phyloP scores from a whole-genome alignment of 2,329 filamentous ascomycete species.

The Penicillium palitans region DNA sequence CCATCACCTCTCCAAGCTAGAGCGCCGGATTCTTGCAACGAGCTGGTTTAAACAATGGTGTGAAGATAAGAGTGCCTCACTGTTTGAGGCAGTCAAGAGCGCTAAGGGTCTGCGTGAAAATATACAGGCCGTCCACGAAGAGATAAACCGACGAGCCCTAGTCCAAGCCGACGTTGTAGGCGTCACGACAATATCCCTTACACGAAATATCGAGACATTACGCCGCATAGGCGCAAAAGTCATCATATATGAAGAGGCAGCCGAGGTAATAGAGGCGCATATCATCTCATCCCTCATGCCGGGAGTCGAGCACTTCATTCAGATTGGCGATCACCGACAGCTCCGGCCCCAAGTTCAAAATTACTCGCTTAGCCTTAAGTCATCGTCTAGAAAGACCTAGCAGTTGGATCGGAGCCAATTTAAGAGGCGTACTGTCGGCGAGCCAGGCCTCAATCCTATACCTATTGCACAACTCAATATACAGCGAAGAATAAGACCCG shows the following conservation, averaged over 20 bases:
- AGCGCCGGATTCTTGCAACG: constrained; percentile 7
- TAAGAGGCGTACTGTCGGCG: constrained; percentile 13
- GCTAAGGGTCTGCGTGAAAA: neutral
- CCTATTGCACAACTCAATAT: constrained; percentile 11
- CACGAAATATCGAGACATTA: constrained; percentile 13
- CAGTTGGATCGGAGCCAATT: constrained; percentile 15
- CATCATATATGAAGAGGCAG: constrained; percentile 68
- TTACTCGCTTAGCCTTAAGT: constrained; percentile 12
- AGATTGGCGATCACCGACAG: constrained; percentile 39
- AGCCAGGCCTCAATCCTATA: constrained; percentile 7
- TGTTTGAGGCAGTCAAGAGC: constrained; percentile 7
- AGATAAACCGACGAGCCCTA: constrained; percentile 6
- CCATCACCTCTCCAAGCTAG: neutral
- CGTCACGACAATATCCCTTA: constrained; percentile 15
- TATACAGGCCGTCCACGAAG: constrained; percentile 6
- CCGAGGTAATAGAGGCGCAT: constrained; percentile 66
- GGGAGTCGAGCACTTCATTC: constrained; percentile 42
- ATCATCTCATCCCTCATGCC: constrained; percentile 42
- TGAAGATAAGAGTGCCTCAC: neutral
- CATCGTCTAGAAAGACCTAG: constrained; percentile 3
- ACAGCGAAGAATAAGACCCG: constrained; percentile 17
- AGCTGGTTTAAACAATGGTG: constrained; percentile 4
- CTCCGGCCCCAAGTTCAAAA: constrained; percentile 36
- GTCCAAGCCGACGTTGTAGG: constrained; percentile 16
- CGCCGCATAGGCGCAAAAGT: constrained; percentile 11